phyloP scores from a whole-genome alignment of 1,139 yeast genomes.

The Chernovozyma aurita region DNA sequence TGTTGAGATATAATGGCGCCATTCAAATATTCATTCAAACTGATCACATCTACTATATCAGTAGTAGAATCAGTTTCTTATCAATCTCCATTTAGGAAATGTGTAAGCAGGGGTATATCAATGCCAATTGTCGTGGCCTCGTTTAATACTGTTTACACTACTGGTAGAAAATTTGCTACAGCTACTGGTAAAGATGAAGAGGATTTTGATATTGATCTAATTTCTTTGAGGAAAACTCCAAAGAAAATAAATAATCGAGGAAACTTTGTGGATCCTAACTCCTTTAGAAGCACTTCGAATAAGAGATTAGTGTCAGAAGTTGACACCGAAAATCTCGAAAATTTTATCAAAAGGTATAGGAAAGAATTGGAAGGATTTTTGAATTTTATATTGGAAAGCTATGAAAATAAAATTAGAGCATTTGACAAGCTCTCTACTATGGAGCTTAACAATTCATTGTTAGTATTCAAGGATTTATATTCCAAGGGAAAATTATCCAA shows the following conservation, averaged over 20 bases:
- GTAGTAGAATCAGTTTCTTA: not conserved
- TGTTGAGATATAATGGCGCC: not conserved
- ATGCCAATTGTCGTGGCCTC: no score
- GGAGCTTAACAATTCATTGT: not conserved
- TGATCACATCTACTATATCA: not conserved
- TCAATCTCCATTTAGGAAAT: no score
- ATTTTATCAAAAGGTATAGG: not conserved
- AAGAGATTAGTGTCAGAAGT: not conserved
- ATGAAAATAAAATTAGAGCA: not conserved
- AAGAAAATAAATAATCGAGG: constrained; percentile 8
- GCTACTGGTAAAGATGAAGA: constrained; percentile 10
- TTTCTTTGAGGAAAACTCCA: constrained; percentile 27
- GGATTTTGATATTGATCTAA: constrained; percentile 35
- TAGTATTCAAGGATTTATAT: not conserved
- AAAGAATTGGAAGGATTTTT: constrained; percentile 1
- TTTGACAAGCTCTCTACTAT: not conserved
- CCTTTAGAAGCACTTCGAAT: constrained; percentile 1
- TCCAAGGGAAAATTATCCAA: not conserved
- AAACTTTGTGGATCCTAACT: constrained; percentile 7
- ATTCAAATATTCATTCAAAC: not conserved
- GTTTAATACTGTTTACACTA: no score
- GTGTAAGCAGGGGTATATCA: no score
- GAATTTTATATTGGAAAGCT: constrained; percentile 1
- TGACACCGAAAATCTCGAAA: not conserved
- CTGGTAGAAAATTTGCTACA: constrained; percentile 5